Base-by-base conservation (phyloP, 257 asterid genomes). In the Solanum pimpinellifolium region DNA sequence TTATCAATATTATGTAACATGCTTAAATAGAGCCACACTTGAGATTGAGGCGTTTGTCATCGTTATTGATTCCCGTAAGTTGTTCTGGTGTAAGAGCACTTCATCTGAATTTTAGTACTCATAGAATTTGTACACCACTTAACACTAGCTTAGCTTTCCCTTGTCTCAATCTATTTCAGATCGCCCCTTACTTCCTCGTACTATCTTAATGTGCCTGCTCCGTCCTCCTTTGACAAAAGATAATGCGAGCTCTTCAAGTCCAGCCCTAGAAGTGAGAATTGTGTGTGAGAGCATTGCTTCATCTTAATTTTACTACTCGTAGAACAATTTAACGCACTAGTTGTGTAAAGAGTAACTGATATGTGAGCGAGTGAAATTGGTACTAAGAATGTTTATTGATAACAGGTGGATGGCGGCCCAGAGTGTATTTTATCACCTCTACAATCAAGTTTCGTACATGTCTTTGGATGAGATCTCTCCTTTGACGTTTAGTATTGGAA, bases 381-480 rank as follows among this genome's bases (percentile, higher is more conserved):
- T 33, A 73, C 9, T n/a, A 73, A 35, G 80, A 73, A 46, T 87
- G 77, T 89, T 86, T 90, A 87, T 41, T 44, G 65, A 21, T 74
- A 31, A 78, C 65, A 96, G 99, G 99, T 96, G 99, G 99, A 94
- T 96, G 95, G 95, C 92, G 4, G 98, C 98, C 66, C 99, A 97
- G 88, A 97, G 98, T 88, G 89, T 97, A 39, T 97, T 97, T 90
- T 97, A 97, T 90, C 99, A 97, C 87, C 94, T 97, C 83, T 97
- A 97, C 94, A 97, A 97, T 86, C 99, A 97, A 86, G 99, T 95
- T 87, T 97, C 99, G 0, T 97, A 97, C 91, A 97, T 97, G 99
- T 97, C 99, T 10, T 89, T 97, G 83, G 98, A 97, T 60, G 98
- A 97, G 92, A 97, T 97, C 82, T 97, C 99, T 88, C 99, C 99